These are phyloP conservation scores for Paxillus ammoniavirescens DNA, from an alignment of 768 basidiomycete genomes.

Conservation along the genomic window DNA sequence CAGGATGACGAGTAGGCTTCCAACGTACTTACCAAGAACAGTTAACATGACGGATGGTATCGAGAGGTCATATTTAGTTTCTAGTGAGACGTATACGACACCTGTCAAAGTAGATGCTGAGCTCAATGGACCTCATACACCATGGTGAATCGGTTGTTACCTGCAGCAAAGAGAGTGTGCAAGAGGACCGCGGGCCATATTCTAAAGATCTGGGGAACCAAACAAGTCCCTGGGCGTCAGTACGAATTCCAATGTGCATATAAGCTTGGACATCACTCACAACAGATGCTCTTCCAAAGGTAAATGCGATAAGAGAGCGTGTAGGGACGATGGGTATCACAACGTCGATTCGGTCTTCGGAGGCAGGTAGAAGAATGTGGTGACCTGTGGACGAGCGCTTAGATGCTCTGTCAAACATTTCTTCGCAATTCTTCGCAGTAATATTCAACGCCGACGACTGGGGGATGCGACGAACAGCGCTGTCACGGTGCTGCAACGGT, in stretches of 20 bases:
- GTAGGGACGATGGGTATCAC: slow-evolving; percentile 16
- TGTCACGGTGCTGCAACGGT: too few relatives aligned
- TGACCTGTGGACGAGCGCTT: slow-evolving; percentile 2
- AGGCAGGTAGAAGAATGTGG: neutral
- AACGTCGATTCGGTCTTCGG: slow-evolving; percentile 1
- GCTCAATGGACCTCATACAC: neutral
- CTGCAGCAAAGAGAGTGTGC: slow-evolving; percentile 55
- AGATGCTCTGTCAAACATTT: neutral
- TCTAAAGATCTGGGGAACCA: slow-evolving; percentile 43
- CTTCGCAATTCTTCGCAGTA: neutral
- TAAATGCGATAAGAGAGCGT: slow-evolving; percentile 30
- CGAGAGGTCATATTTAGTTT: slow-evolving; percentile 36
- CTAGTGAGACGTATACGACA: slow-evolving; percentile 44
- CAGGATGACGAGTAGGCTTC: neutral
- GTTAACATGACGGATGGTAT: slow-evolving; percentile 61
- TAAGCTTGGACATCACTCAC: slow-evolving; percentile 21
- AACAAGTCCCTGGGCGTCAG: neutral
- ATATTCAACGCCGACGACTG: too few relatives aligned
- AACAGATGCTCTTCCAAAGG: slow-evolving; percentile 44
- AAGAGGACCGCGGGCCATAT: slow-evolving; percentile 69
- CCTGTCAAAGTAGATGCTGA: slow-evolving; percentile 25
- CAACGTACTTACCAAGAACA: slow-evolving; percentile 45
- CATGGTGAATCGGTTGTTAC: slow-evolving; percentile 22
- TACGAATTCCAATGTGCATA: slow-evolving; percentile 16
- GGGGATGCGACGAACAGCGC: too few relatives aligned